Conservation (phyloP, 495 filamentous ascomycete genomes). For the Aspergillus sclerotiicarbonarius region DNA sequence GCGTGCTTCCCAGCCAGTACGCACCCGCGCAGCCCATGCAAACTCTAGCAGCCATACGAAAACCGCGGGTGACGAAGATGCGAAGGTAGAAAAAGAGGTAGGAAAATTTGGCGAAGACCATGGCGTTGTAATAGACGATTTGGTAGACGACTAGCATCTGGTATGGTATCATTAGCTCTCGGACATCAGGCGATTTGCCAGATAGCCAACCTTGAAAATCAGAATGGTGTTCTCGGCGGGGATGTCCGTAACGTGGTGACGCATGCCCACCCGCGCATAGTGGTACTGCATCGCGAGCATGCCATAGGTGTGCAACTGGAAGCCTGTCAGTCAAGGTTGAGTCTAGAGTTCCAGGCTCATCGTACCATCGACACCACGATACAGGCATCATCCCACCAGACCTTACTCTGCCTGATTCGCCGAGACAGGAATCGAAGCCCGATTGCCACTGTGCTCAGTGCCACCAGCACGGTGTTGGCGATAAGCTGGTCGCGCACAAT, state of each 20-base stretch:
- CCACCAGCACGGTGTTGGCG: constrained; percentile 23
- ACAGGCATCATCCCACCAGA: constrained; percentile 27
- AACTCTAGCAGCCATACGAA: constrained; percentile 33
- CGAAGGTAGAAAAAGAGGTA: constrained; percentile 53
- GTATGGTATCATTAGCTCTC: neutral
- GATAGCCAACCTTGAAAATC: constrained; percentile 15
- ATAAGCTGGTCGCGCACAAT: constrained; percentile 25
- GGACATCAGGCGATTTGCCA: no score
- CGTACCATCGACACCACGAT: constrained; percentile 12
- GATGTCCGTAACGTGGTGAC: constrained; percentile 15
- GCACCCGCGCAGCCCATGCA: constrained; percentile 31
- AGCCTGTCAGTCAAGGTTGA: neutral
- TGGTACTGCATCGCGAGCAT: constrained; percentile 26
- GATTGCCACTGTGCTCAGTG: constrained; percentile 15
- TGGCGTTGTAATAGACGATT: constrained; percentile 31
- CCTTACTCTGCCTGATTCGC: constrained; percentile 11
- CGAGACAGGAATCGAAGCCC: constrained; percentile 21
- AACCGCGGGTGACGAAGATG: constrained; percentile 41
- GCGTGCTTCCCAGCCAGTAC: constrained; percentile 26
- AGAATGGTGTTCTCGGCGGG: constrained; percentile 17
- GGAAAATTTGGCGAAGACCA: constrained; percentile 47
- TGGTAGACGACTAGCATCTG: constrained; percentile 25
- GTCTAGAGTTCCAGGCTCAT: neutral
- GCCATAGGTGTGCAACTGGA: constrained; percentile 22
- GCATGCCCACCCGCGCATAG: constrained; percentile 24